Evolutionary conservation across 495 filamentous ascomycete genomes (phyloP), one percentile per base, ranked within the genome.

Genomic region (Pseudevernia furfuracea): DNA sequence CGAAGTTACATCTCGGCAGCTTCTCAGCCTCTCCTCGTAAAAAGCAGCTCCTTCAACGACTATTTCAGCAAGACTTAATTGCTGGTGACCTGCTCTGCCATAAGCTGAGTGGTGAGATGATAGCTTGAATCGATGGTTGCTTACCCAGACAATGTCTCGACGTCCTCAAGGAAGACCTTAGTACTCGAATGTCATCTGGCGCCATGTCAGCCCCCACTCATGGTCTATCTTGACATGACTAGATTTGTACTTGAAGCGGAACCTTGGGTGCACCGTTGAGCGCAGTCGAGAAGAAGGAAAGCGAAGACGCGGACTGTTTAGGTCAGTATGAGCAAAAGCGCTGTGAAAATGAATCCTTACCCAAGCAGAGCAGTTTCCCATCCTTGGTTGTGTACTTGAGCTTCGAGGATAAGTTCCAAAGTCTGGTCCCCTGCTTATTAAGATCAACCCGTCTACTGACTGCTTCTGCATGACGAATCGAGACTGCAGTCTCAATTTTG

Each of bases 321-420:
- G 14, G 60, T 69, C 21, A 65, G 65, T 59, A 28, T 21, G 39
- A 36, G 56, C 12, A 37, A 15, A 38, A 36, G 23, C 11, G 25
- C 28, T 15, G 23, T 15, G 9, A 25, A 60, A 19, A 25, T 15
- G 21, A 44, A 46, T 17, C 44, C 61, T 60, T 57, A 62, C 71
- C 58, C 15, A 74, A 61, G 58, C 70, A 73, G n/a, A 74, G n/a
- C 2, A 68, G 44, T 46, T 67, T 60, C 28, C 52, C 57, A 25
- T 59, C 28, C 15, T 52, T 59, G 37, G 71, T 66, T 28, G n/a
- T 59, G 4, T 74, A 71, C 38, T 69, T 71, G 32, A 86, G 68
- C 12, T 81, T 78, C 6, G 83, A 85, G 60, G 85, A 82, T 23
- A 84, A 67, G 68, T 93, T 92, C 88, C 88, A 92, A 30, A 91